Conservation (phyloP, 2,329 filamentous ascomycete genomes). For the Sporothrix pseudoabietina region DNA sequence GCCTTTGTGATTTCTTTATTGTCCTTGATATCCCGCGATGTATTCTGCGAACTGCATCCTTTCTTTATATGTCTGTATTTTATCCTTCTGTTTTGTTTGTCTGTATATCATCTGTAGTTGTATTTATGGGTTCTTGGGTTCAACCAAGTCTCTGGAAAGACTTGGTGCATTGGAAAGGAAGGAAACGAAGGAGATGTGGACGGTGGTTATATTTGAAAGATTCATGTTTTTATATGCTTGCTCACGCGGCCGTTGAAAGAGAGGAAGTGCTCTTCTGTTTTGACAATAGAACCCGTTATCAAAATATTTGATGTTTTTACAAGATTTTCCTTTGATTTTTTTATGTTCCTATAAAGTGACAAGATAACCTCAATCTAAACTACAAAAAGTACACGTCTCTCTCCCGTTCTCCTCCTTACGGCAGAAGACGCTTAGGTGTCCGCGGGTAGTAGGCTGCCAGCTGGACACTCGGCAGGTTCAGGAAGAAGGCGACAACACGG, state of each 20-base stretch:
- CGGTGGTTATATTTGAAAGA: neutral
- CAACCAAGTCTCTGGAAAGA: neutral
- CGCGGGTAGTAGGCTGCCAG: constrained; percentile 60
- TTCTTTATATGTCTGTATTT: neutral
- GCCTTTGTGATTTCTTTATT: constrained; percentile 10
- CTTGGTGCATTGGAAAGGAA: neutral
- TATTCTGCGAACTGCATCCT: neutral
- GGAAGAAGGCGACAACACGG: constrained; percentile 71
- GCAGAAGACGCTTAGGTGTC: constrained; percentile 61
- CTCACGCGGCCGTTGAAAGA: constrained; percentile 2
- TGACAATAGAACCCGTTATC: neutral
- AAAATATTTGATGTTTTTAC: neutral
- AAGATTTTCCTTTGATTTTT: neutral
- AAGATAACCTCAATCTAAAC: neutral
- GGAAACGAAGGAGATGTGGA: neutral
- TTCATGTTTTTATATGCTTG: neutral
- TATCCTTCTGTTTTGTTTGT: neutral
- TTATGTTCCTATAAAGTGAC: constrained; percentile 16
- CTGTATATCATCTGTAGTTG: constrained; percentile 19
- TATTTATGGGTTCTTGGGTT: neutral
- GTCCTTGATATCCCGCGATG: constrained; percentile 22
- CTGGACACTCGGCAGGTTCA: constrained; percentile 61
- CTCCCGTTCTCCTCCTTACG: constrained; percentile 42
- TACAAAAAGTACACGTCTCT: neutral
- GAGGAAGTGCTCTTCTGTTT: constrained; percentile 21